Conservation (phyloP, 208 protist genomes). For the Angomonas deanei region DNA sequence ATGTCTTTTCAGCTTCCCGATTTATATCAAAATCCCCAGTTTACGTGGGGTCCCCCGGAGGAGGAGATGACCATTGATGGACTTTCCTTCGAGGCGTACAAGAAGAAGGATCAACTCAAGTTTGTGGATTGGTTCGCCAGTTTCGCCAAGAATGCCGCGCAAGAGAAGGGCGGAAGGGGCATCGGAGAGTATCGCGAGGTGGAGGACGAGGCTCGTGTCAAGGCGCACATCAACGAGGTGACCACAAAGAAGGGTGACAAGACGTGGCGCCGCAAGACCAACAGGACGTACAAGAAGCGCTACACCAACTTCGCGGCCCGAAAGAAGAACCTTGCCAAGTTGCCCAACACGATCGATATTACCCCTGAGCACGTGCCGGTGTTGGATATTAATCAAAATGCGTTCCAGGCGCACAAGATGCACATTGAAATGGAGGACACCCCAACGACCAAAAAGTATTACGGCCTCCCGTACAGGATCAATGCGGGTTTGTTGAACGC, state of each 20-base stretch:
- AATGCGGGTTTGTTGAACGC: conserved; percentile 35
- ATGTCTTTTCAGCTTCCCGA: conserved; percentile 49
- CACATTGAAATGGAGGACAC: conserved; percentile 36
- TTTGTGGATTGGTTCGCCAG: conserved; percentile 49
- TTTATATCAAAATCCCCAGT: conserved; percentile 61
- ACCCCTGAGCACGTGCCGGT: background rate
- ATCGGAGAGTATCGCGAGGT: conserved; percentile 52
- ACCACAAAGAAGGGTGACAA: conserved; percentile 27
- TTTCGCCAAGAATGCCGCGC: conserved; percentile 23
- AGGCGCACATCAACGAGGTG: conserved; percentile 22
- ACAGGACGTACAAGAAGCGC: conserved; percentile 29
- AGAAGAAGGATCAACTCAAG: conserved; percentile 44
- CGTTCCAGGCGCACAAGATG: conserved; percentile 21
- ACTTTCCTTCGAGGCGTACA: conserved; percentile 52
- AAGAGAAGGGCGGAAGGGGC: conserved; percentile 22
- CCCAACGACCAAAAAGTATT: conserved; percentile 20
- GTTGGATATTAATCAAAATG: conserved; percentile 1
- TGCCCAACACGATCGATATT: conserved; percentile 16
- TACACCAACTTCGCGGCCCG: conserved; percentile 15
- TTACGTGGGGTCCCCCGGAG: conserved; percentile 77
- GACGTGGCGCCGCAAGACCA: conserved; percentile 16
- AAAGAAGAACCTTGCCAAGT: conserved; percentile 39
- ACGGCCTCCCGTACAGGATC: conserved; percentile 48
- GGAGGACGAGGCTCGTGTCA: conserved; percentile 60
- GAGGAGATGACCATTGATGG: conserved; percentile 66